phyloP scores from a whole-genome alignment of 768 basidiomycete genomes.

The Phallus indusiatus region DNA sequence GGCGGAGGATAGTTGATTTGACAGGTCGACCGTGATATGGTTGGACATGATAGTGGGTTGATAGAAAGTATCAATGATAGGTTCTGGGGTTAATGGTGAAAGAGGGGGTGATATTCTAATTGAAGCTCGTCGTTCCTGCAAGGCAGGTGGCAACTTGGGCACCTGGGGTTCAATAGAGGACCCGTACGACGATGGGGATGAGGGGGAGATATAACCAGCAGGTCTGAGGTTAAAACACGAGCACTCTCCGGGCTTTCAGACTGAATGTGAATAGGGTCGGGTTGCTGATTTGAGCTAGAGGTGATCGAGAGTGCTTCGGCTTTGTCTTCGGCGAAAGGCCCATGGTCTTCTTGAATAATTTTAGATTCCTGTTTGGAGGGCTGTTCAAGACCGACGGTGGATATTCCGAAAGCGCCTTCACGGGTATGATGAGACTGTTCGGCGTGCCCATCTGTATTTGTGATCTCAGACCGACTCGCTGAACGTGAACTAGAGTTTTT shows the following conservation, averaged over 20 bases:
- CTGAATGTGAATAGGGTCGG: not conserved
- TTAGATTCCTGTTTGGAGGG: constrained; percentile 2
- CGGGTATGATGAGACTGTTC: constrained; percentile 25
- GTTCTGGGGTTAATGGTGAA: constrained; percentile 6
- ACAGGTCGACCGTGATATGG: not conserved
- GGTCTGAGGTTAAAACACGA: constrained; percentile 23
- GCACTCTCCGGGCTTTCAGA: constrained; percentile 24
- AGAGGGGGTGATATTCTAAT: not conserved
- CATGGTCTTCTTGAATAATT: not conserved
- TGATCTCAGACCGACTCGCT: not conserved
- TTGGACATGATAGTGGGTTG: constrained; percentile 8
- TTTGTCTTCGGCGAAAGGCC: not conserved
- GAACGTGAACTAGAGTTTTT: not conserved
- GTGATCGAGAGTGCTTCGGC: not conserved
- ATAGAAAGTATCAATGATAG: constrained; percentile 21
- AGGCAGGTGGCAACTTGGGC: not conserved
- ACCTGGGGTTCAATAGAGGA: constrained; percentile 3
- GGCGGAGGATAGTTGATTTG: constrained; percentile 5
- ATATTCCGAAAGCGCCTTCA: constrained; percentile 62
- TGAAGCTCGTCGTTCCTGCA: not conserved
- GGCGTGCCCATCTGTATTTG: not conserved
- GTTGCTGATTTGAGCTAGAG: not conserved
- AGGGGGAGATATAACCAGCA: not conserved
- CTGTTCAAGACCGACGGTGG: constrained; percentile 22
- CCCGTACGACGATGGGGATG: constrained; percentile 9